Conservation (phyloP, 2,329 filamentous ascomycete species). For the Laburnicola sp. region DNA sequence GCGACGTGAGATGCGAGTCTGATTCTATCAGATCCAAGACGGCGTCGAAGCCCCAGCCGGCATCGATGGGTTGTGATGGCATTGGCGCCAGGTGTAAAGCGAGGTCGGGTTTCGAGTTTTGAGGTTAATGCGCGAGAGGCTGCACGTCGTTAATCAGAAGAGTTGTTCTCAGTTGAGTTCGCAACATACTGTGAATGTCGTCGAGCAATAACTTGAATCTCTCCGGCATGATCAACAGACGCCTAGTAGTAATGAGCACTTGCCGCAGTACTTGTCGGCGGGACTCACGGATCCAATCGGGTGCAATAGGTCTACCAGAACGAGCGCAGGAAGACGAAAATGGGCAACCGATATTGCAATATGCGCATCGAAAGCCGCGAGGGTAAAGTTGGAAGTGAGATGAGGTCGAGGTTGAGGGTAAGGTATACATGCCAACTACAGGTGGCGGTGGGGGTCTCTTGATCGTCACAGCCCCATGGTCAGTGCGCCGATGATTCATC, state of each 20-base stretch:
- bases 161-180: constrained; percentile 7
- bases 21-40: constrained; percentile 48
- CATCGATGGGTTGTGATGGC: constrained; percentile 41
- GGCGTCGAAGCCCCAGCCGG: constrained; percentile 53
- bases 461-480: constrained; percentile 1
- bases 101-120: background rate
- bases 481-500: constrained; percentile 2
- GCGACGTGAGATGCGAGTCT: constrained; percentile 26
- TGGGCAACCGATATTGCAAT: background rate
- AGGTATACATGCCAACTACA: background rate
- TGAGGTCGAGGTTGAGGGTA: background rate
- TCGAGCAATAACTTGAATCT: constrained; percentile 34
- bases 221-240: constrained; percentile 36
- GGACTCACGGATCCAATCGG: constrained; percentile 1
- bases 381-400: background rate
- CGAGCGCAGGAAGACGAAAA: background rate
- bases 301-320: constrained; percentile 7
- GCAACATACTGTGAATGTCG: constrained; percentile 31
- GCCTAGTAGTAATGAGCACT: constrained; percentile 9
- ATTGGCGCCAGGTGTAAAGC: constrained; percentile 21
- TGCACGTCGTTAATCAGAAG: constrained; percentile 5
- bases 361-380: background rate
- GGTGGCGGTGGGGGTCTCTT: constrained; percentile 3
- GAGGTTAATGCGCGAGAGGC: constrained; percentile 9
- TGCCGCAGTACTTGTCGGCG: constrained; percentile 14